phyloP scores from a whole-genome alignment of 805 yeast species.

The Yarrowia alimentaria region DNA sequence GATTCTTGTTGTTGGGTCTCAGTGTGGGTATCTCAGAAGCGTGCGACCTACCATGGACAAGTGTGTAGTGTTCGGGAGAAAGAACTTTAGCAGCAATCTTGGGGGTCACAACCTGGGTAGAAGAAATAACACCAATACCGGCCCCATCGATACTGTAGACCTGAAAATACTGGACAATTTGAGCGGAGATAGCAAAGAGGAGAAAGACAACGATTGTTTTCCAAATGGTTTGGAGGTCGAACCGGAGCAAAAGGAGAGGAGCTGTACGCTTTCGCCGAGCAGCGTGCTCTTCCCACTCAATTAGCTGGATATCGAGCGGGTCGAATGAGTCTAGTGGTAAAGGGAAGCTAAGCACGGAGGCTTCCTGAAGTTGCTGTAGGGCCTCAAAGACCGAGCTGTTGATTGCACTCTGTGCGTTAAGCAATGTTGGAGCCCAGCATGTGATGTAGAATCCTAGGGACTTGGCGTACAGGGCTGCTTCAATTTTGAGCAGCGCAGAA shows the following conservation, averaged over 20 bases:
- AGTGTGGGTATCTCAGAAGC: constrained; percentile 1
- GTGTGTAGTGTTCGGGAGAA: too few species aligned
- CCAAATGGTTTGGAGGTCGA: constrained; percentile 6
- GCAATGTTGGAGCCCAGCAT: constrained; percentile 4
- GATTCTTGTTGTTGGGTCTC: too few species aligned
- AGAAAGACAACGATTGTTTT: constrained; percentile 9
- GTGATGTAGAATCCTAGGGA: constrained; percentile 4
- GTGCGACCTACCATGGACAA: too few species aligned
- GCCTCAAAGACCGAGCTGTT: constrained; percentile 1
- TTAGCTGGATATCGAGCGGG: constrained; percentile 21
- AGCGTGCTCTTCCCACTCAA: constrained; percentile 19
- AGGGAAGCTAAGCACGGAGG: constrained; percentile 6
- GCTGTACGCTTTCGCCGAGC: constrained; percentile 10
- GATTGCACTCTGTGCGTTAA: background rate
- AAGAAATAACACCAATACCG: background rate
- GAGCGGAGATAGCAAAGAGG: constrained; percentile 1
- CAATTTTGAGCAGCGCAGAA: constrained; percentile 14
- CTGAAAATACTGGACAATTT: constrained; percentile 1
- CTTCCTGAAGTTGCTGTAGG: constrained; percentile 5
- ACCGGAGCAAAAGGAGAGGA: background rate
- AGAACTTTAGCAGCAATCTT: constrained; percentile 1
- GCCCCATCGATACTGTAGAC: constrained; percentile 6
- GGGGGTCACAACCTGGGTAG: too few species aligned
- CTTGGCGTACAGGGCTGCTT: constrained; percentile 9
- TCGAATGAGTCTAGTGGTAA: constrained; percentile 6